Percentiles rank a stretch among this genome's conserved stretches.
Conservation (phyloP, 139 green algal genomes). For the Chlamydomonas incerta region DNA sequence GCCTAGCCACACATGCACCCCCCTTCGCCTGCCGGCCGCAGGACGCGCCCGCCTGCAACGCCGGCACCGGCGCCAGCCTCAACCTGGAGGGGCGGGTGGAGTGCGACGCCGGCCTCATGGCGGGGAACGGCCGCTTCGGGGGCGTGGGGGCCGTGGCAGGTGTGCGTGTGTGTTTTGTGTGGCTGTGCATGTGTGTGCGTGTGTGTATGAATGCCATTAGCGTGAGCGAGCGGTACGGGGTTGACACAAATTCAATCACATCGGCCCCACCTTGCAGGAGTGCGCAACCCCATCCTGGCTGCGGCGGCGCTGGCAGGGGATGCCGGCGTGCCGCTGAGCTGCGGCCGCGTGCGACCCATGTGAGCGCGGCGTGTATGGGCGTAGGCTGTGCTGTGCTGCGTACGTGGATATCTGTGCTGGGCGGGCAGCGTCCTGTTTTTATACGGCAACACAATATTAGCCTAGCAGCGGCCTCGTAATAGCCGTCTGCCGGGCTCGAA, state of each 20-base stretch:
- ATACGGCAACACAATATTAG: no score
- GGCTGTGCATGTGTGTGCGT: background rate
- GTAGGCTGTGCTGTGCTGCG: background rate
- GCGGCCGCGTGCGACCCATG: slow-evolving; percentile 82
- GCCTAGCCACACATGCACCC: background rate
- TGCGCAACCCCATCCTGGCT: slow-evolving; percentile 70
- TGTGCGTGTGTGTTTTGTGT: slow-evolving; percentile 18
- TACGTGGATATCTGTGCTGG: no score
- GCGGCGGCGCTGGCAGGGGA: slow-evolving; percentile 66
- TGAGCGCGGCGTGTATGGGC: slow-evolving; percentile 50
- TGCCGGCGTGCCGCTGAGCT: slow-evolving; percentile 61
- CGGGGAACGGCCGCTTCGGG: slow-evolving; percentile 66
- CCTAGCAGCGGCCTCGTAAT: background rate
- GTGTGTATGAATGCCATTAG: no score
- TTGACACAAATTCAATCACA: no score
- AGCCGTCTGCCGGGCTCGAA: no score
- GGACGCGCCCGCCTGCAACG: slow-evolving; percentile 79
- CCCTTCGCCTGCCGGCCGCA: slow-evolving; percentile 32
- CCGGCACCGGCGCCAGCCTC: slow-evolving; percentile 83
- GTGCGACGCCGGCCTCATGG: slow-evolving; percentile 86
- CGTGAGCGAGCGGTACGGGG: no score
- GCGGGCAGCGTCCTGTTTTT: no score
- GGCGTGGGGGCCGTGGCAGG: slow-evolving; percentile 79
- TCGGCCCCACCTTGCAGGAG: slow-evolving; percentile 65
- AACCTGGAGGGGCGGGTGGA: slow-evolving; percentile 79